A percentile compares a stretch with the other conserved stretches of the same genome.
phyloP scores from a whole-genome alignment of 1,284 basidiomycete genomes.

The Heterobasidion annosum region DNA sequence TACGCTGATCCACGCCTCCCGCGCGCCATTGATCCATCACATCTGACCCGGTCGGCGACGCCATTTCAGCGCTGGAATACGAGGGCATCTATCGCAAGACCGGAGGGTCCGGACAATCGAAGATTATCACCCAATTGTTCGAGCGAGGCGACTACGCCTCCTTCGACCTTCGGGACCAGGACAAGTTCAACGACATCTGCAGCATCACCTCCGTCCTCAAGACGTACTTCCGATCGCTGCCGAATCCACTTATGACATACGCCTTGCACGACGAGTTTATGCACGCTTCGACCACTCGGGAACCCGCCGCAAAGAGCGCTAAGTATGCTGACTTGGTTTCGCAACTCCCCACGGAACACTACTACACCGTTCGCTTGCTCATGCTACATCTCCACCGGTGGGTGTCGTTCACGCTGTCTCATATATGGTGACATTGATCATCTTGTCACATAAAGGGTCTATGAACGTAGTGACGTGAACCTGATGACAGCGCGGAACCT shows the following conservation, averaged over 20 bases:
- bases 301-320: slow-evolving; percentile 50
- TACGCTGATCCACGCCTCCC: slow-evolving; percentile 19
- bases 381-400: slow-evolving; percentile 86
- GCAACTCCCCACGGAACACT: slow-evolving; percentile 82
- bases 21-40: not conserved
- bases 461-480: slow-evolving; percentile 65
- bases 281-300: slow-evolving; percentile 61
- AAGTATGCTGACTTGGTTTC: slow-evolving; percentile 65
- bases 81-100: slow-evolving; percentile 98
- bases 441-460: slow-evolving; percentile 44
- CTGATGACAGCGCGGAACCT: slow-evolving; percentile 94
- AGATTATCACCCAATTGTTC: slow-evolving; percentile 90
- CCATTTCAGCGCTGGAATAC: slow-evolving; percentile 67
- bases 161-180: slow-evolving; percentile 83
- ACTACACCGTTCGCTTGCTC: slow-evolving; percentile 73
- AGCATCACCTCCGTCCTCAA: slow-evolving; percentile 96
- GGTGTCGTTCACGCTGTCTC: slow-evolving; percentile 15
- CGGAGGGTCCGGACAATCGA: slow-evolving; percentile 88
- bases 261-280: slow-evolving; percentile 90
- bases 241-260: slow-evolving; percentile 85
- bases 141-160: slow-evolving; percentile 84
- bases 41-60: not conserved
- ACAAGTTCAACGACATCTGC: slow-evolving; percentile 95
- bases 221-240: slow-evolving; percentile 90
- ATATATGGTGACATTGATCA: not conserved